Percentiles rank a stretch among this genome's conserved stretches.
phyloP scores from a whole-genome alignment of 106 monocot genomes.

The Phalaenopsis equestris region DNA sequence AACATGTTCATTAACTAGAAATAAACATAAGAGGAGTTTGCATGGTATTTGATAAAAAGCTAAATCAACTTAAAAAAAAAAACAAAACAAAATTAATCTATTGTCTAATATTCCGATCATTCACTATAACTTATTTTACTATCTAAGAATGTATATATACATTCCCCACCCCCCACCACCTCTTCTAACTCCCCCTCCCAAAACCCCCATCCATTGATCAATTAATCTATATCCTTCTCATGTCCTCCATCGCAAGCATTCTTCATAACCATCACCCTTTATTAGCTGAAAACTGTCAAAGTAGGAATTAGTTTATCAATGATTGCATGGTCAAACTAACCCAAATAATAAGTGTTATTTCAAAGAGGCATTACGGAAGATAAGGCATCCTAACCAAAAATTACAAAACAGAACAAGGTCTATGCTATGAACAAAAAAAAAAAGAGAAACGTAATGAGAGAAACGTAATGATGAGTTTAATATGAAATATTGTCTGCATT shows the following conservation, averaged over 20 bases:
- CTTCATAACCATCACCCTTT: background rate
- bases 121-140: too few species aligned
- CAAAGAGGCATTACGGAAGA: background rate
- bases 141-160: too few species aligned
- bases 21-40: too few species aligned
- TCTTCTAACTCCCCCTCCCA: too few species aligned
- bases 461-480: background rate
- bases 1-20: too few species aligned
- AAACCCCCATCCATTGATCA: too few species aligned
- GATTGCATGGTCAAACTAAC: background rate
- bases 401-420: background rate
- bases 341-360: background rate
- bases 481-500: background rate
- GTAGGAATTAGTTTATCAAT: background rate
- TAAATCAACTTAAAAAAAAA: too few species aligned
- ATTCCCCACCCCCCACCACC: too few species aligned
- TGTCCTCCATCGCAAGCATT: background rate
- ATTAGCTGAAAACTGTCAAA: background rate
- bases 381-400: background rate
- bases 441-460: background rate
- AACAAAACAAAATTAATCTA: too few species aligned
- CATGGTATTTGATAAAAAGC: too few species aligned
- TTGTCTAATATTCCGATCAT: too few species aligned
- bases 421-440: background rate
- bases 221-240: background rate